Evolutionary conservation across 192 early-diverging fungal species (phyloP).

Genomic region (Coemansia sp.): DNA sequence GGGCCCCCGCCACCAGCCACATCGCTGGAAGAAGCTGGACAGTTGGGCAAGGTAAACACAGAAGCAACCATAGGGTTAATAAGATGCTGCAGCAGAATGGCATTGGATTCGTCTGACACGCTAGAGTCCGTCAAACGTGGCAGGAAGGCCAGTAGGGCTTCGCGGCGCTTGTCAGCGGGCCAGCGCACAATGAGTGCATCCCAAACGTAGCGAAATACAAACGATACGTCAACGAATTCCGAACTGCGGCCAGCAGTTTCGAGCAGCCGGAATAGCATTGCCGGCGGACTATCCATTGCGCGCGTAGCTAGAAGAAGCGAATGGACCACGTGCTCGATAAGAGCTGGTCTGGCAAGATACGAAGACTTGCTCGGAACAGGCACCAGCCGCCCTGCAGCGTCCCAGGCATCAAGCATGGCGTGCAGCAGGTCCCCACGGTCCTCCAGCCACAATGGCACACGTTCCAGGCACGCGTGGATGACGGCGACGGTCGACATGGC

Average conservation of each 20-base stretch:
- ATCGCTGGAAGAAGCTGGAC: constrained; percentile 42
- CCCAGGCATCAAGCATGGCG: constrained; percentile 28
- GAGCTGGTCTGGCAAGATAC: constrained; percentile 26
- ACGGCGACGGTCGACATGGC: constrained; percentile 27
- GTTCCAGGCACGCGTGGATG: constrained; percentile 24
- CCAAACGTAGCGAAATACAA: constrained; percentile 45
- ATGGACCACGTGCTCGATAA: constrained; percentile 34
- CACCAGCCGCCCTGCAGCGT: constrained; percentile 5
- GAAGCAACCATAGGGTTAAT: constrained; percentile 76
- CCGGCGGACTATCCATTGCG: constrained; percentile 30
- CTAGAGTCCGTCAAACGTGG: constrained; percentile 63
- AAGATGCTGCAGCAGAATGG: constrained; percentile 71
- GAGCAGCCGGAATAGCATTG: constrained; percentile 42
- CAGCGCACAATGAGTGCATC: constrained; percentile 58
- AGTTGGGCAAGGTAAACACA: constrained; percentile 61
- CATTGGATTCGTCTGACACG: constrained; percentile 65
- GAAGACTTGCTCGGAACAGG: constrained; percentile 15
- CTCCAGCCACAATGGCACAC: constrained; percentile 37
- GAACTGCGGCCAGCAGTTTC: constrained; percentile 43
- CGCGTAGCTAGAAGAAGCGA: constrained; percentile 37
- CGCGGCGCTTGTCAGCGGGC: constrained; percentile 62
- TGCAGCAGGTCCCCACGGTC: constrained; percentile 32
- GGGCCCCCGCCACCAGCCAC: constrained; percentile 61
- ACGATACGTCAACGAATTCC: constrained; percentile 31
- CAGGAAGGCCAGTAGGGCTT: constrained; percentile 60